Conservation (phyloP, 2,329 filamentous ascomycete species). For the Chaetothyriales sp. region DNA sequence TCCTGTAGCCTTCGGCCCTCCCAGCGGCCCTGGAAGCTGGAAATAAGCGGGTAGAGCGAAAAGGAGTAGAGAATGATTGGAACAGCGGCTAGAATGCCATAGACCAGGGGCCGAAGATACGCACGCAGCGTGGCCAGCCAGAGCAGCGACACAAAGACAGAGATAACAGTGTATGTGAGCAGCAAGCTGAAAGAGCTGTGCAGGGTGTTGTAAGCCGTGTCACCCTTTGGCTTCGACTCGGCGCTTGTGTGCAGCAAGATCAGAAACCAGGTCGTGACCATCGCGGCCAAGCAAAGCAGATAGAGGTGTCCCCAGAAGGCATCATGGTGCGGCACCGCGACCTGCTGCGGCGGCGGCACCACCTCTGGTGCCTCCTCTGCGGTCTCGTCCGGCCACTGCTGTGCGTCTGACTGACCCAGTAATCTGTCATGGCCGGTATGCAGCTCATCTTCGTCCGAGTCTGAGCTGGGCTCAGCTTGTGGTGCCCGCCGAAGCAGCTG, state of each 20-base stretch:
- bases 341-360: slow-evolving; percentile 39
- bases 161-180: slow-evolving; percentile 79
- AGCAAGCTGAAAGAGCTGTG: slow-evolving; percentile 78
- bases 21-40: slow-evolving; percentile 66
- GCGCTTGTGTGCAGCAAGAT: slow-evolving; percentile 77
- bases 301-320: slow-evolving; percentile 85
- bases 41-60: slow-evolving; percentile 77
- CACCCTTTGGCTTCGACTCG: slow-evolving; percentile 55
- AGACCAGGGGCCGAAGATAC: slow-evolving; percentile 73
- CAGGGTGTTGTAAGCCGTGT: slow-evolving; percentile 85
- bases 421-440: slow-evolving; percentile 22
- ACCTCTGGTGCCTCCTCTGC: slow-evolving; percentile 40
- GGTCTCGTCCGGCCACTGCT: slow-evolving; percentile 33
- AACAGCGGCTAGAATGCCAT: slow-evolving; percentile 65
- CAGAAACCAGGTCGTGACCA: slow-evolving; percentile 77
- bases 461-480: slow-evolving; percentile 22
- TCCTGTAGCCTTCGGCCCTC: slow-evolving; percentile 74
- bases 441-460: slow-evolving; percentile 36
- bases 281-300: slow-evolving; percentile 64
- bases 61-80: slow-evolving; percentile 79
- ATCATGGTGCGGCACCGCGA: slow-evolving; percentile 67
- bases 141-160: slow-evolving; percentile 69
- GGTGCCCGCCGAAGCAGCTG: slow-evolving; percentile 37
- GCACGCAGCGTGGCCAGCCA: slow-evolving; percentile 83
- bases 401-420: slow-evolving; percentile 23